These are phyloP conservation scores for Pezizomycotina sp. DNA, from an alignment of 2,329 filamentous ascomycete genomes.

Conservation along the genomic window DNA sequence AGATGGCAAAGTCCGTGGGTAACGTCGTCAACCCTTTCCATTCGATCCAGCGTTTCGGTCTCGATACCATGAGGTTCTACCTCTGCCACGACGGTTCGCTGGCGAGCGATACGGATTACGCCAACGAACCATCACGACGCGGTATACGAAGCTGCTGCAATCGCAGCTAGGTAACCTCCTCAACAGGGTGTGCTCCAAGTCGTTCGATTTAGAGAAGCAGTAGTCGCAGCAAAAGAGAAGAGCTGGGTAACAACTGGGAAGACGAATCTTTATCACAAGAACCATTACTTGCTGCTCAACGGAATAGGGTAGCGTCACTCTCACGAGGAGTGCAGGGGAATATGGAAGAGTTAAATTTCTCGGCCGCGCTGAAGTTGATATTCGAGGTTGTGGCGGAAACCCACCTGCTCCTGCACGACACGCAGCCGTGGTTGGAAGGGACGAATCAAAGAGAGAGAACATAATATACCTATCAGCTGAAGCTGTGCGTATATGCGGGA, in stretches of 20 bases:
- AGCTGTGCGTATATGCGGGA: constrained; percentile 59
- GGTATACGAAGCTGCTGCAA: constrained; percentile 65
- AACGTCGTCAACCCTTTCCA: constrained; percentile 93
- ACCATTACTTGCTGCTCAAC: constrained; percentile 20
- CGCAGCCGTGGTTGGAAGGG: constrained; percentile 49
- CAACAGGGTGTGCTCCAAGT: constrained; percentile 39
- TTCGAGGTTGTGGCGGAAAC: constrained; percentile 48
- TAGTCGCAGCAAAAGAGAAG: constrained; percentile 36
- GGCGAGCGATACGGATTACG: constrained; percentile 64
- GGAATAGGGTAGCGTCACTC: constrained; percentile 25
- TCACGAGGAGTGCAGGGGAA: constrained; percentile 27
- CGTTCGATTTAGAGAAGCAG: constrained; percentile 31
- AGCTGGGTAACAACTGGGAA: constrained; percentile 8
- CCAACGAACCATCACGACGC: constrained; percentile 53
- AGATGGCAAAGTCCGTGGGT: constrained; percentile 93
- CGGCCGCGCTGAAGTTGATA: constrained; percentile 47
- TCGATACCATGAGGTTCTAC: constrained; percentile 80
- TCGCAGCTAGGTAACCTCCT: constrained; percentile 65
- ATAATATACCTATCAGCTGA: constrained; percentile 59
- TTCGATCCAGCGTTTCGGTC: constrained; percentile 72
- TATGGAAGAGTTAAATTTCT: constrained; percentile 49
- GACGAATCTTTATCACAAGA: neutral
- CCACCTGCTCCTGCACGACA: constrained; percentile 49
- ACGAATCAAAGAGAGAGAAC: constrained; percentile 7
- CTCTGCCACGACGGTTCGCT: constrained; percentile 67